These are phyloP conservation scores for Zea luxurians DNA, from an alignment of 176 grass and related monocot species.

Conservation along the genomic window DNA sequence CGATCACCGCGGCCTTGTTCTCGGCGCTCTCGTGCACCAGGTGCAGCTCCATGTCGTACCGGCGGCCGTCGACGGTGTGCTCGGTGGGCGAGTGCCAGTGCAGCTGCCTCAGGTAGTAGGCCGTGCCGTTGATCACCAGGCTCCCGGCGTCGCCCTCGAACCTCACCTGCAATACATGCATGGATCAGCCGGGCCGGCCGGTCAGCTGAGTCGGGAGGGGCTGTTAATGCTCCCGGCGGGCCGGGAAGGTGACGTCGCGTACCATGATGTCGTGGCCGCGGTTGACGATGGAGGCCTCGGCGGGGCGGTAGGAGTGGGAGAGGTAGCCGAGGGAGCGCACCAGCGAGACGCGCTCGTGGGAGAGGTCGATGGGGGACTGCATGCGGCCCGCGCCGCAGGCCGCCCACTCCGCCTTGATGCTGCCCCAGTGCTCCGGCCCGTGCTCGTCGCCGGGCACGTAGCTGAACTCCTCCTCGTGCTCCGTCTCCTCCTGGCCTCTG, in stretches of 20 bases:
- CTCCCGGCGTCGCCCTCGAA: conserved; percentile 54
- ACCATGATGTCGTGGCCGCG: conserved; percentile 79
- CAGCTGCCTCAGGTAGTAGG: conserved; percentile 54
- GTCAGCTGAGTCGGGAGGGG: too few relatives aligned
- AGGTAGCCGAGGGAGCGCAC: conserved; percentile 50
- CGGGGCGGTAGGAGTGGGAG: conserved; percentile 48
- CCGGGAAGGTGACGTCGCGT: too few relatives aligned
- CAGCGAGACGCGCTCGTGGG: conserved; percentile 26
- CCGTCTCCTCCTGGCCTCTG: conserved; percentile 40
- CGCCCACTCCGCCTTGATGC: conserved; percentile 58
- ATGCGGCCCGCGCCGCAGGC: conserved; percentile 48
- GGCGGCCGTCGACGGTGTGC: conserved; percentile 59
- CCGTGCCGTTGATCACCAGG: conserved; percentile 53
- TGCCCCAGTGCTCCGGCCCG: conserved; percentile 66
- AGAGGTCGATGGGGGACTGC: conserved; percentile 81
- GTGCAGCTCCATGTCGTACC: conserved; percentile 70
- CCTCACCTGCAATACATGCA: conserved; percentile 36
- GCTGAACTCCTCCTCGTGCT: conserved; percentile 60
- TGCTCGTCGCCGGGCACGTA: conserved; percentile 35
- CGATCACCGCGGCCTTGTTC: conserved; percentile 50
- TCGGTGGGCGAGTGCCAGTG: conserved; percentile 89
- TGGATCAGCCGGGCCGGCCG: too few relatives aligned
- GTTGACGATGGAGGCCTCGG: conserved; percentile 48
- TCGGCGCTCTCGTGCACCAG: conserved; percentile 59
- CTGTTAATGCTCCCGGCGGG: too few relatives aligned